phyloP scores from a whole-genome alignment of 2,329 filamentous ascomycete species.

The Alternaria postmessia region DNA sequence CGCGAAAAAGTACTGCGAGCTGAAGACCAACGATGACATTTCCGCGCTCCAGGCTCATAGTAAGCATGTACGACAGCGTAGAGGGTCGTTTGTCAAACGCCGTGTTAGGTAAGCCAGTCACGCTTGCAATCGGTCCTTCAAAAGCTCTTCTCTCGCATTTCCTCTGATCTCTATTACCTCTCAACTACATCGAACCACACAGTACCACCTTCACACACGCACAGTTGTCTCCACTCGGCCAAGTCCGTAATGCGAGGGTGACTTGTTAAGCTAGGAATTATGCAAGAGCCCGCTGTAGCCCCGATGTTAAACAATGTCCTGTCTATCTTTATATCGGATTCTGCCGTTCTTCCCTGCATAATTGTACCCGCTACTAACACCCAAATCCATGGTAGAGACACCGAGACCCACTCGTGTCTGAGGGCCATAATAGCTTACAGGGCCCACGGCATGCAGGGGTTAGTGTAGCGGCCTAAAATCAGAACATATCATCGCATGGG shows the following conservation, averaged over 20 bases:
- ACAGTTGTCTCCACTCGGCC: neutral
- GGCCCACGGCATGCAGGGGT: neutral
- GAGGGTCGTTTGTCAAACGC: neutral
- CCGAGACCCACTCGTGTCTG: neutral
- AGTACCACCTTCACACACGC: neutral
- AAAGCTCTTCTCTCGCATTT: neutral
- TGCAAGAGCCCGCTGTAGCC: neutral
- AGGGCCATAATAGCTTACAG: neutral
- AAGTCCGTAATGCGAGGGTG: neutral
- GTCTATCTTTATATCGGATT: neutral
- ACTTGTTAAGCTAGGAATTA: neutral
- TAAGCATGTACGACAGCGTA: neutral
- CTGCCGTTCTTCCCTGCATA: neutral
- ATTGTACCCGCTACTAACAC: neutral
- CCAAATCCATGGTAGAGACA: neutral
- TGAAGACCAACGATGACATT: neutral
- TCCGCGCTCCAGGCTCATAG: neutral
- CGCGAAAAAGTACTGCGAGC: neutral
- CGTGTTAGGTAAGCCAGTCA: neutral
- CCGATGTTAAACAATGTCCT: neutral
- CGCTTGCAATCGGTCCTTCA: neutral
- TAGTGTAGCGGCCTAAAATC: neutral
- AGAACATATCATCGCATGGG: no score
- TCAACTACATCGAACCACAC: neutral
- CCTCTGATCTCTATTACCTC: neutral